Evolutionary conservation across 805 yeast species (phyloP).

Genomic region (Starmerella etchellsii): DNA sequence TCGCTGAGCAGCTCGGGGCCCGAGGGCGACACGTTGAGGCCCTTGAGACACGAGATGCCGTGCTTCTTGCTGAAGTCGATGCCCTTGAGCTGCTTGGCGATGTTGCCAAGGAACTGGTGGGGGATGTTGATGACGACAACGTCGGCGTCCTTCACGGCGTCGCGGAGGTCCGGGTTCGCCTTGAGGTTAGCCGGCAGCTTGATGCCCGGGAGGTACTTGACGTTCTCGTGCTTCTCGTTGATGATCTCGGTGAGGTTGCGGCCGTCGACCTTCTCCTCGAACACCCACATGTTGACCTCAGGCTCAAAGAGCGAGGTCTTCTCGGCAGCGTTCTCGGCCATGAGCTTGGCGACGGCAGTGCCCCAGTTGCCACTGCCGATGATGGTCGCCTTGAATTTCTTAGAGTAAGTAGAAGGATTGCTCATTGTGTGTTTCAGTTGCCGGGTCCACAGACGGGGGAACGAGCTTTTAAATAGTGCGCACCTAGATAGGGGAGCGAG

Average conservation of each 20-base stretch:
- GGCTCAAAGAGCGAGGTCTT: slow-evolving; percentile 60
- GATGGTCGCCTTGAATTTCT: slow-evolving; percentile 46
- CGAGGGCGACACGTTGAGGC: slow-evolving; percentile 72
- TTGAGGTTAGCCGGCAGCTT: slow-evolving; percentile 71
- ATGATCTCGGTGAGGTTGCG: slow-evolving; percentile 77
- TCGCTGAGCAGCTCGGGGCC: slow-evolving; percentile 78
- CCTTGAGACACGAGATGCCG: slow-evolving; percentile 93
- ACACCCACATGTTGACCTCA: slow-evolving; percentile 93
- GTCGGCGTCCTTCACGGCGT: slow-evolving; percentile 71
- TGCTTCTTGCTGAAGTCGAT: slow-evolving; percentile 55
- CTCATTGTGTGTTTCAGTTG: neutral
- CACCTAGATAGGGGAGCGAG: neutral
- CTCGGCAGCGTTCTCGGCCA: slow-evolving; percentile 71
- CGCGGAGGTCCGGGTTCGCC: slow-evolving; percentile 74
- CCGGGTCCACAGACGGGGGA: too few relatives aligned
- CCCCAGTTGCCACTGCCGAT: slow-evolving; percentile 99
- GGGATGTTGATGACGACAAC: slow-evolving; percentile 89
- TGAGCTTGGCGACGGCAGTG: slow-evolving; percentile 89
- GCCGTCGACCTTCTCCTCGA: slow-evolving; percentile 67
- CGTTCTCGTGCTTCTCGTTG: slow-evolving; percentile 83
- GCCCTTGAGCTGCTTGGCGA: slow-evolving; percentile 66
- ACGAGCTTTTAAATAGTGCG: neutral
- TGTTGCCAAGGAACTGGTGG: slow-evolving; percentile 80
- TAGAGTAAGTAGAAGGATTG: slow-evolving; percentile 9
- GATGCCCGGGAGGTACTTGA: slow-evolving; percentile 83